Conservation (phyloP, 2,329 filamentous ascomycete species). For the Pseudopyricularia cyperi region DNA sequence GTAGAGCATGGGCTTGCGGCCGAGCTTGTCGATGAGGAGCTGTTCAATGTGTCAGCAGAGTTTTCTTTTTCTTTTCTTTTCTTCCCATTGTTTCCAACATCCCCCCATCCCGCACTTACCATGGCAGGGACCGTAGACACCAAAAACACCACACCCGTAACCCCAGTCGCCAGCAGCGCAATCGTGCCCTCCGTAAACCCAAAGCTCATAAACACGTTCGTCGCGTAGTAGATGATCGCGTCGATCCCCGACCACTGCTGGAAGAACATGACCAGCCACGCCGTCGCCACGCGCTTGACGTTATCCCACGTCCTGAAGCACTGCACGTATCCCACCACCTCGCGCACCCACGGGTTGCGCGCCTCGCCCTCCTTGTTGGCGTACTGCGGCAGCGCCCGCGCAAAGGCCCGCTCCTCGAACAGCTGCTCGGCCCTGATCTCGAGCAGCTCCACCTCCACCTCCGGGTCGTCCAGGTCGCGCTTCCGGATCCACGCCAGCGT, state of each 20-base stretch:
- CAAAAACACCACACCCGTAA: constrained; percentile 44
- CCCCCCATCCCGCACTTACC: background rate
- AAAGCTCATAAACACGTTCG: constrained; percentile 51
- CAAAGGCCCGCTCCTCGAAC: constrained; percentile 27
- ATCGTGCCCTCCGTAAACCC: constrained; percentile 47
- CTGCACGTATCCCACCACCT: constrained; percentile 36
- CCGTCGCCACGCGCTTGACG: constrained; percentile 30
- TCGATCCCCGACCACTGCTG: constrained; percentile 18
- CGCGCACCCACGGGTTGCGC: constrained; percentile 23
- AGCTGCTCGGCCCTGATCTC: constrained; percentile 32
- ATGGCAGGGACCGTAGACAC: constrained; percentile 11
- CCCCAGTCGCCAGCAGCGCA: constrained; percentile 46
- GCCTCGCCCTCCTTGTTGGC: constrained; percentile 23
- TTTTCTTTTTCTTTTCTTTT: background rate
- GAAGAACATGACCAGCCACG: constrained; percentile 24
- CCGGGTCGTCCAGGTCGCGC: constrained; percentile 15
- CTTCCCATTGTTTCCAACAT: background rate
- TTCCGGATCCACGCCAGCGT: constrained; percentile 16
- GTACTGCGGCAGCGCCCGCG: constrained; percentile 28
- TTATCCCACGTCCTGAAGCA: constrained; percentile 34
- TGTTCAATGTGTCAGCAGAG: background rate
- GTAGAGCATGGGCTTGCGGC: constrained; percentile 10
- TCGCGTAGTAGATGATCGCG: constrained; percentile 25
- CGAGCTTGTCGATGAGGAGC: constrained; percentile 6
- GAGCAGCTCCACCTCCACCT: constrained; percentile 27